Evolutionary conservation across 2,329 filamentous ascomycete species (phyloP), one percentile per base, ranked within the genome.

Genomic region (Epicoccum nigrum): DNA sequence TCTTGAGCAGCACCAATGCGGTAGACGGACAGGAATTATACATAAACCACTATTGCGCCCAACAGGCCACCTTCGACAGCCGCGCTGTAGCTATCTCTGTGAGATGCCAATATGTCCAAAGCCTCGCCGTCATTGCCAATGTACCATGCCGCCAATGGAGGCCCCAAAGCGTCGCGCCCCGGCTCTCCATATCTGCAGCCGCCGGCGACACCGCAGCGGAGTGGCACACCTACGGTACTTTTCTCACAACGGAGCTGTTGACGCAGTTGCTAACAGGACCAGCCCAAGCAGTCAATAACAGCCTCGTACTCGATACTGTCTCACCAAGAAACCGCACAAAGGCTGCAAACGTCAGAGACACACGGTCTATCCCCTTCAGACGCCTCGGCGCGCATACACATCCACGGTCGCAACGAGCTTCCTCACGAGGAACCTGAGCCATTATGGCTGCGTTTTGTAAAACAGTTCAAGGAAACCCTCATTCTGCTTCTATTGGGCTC

Each of bases 391-490:
- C 86, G 93, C 67, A 81, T 96, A 55, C 83, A 87, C 67, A 84
- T 88, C 58, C 85, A 94, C 77, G 94, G 94, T 25, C 86, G 89
- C 21, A 99, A 99, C 74, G 94, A 99, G 75, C 88, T 99, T 30
- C 91, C 94, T 5, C 91, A 95, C 73, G 92, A 97, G 53, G 87
- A 91, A 46, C 91, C 93, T 1, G 94, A 99, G 74, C 92, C 94
- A 8, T 77, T 99, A 51, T 99, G 94, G 92, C 77, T 97, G 45
- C 89, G 94, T 52, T 99, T 99, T 66, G 72, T 96, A 54, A 95
- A 96, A 74, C 94, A 99, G 69, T 99, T 99, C 72, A 92, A 95
- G 69, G 94, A 99, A 70, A 93, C 94, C 0, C 79, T 99, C 47
- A 99, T 99, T 57, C 76, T 97, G 17, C 82, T 99, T n/a, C 82